Base-by-base conservation (phyloP, 176 grass and related monocot species). In the Carex littledalei region DNA sequence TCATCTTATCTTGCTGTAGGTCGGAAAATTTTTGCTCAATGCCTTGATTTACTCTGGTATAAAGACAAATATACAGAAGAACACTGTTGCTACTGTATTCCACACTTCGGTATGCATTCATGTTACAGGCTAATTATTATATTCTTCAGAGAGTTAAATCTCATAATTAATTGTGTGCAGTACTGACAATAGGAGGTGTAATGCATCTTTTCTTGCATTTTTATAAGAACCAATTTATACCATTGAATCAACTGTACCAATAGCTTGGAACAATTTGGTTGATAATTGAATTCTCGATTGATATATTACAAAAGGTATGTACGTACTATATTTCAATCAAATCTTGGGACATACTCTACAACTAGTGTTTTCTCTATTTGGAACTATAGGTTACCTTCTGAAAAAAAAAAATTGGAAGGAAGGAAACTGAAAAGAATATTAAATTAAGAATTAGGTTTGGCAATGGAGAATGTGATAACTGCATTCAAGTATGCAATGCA, bases 21-120 rank as follows among this genome's bases (percentile, higher is more conserved):
- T 95, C n/a, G 95, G 95, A 18, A 98, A 90, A 84, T 94, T 95
- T 50, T 84, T 98, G 70, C 84, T 98, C 67, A 98, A 98, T 88
- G 93, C 95, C 79, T 81, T 95, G 79, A 92, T 98, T 85, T 98
- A 98, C 69, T 85, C 89, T 67, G 95, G 95, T 24, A 98, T 98
- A 89, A 98, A 95, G 63, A 93, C 88, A 78, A 95, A 92, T 85
- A 71, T 98, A 60, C 91, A 95, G 70, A 98, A 98, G 93, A 98
- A 95, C 49, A 98, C 93, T 2, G 89, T 98, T 87, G 86, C 91
- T 34, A 93, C 95, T 0, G 91, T 98, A 77, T 98, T 98, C 84
- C 95, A 98, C 70, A 95, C 86, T 81, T 83, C 88, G 83, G 93
- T 98, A 89, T 89, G 85, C 67, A 84, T 81, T n/a, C 32, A 56